Conservation (phyloP, 176 grass and related monocot genomes). For the Phoenix roebelenii region DNA sequence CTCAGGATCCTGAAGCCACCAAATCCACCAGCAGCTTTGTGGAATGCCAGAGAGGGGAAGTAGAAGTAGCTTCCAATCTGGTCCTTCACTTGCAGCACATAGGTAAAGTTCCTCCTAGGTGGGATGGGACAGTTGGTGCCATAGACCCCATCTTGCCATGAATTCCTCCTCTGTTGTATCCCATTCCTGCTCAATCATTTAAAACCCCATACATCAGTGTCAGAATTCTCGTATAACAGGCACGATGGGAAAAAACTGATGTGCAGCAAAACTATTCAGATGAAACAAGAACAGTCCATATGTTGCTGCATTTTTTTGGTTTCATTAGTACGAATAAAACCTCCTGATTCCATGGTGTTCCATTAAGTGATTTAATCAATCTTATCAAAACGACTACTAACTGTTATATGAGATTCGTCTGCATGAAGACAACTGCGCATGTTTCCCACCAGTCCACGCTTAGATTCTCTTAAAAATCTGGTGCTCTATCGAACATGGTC, state of each 20-base stretch:
- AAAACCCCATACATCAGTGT: not conserved
- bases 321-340: too few relatives aligned
- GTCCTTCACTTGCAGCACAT: conserved; percentile 79
- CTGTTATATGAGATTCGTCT: too few relatives aligned
- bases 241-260: not conserved
- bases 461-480: too few relatives aligned
- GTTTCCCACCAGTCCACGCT: too few relatives aligned
- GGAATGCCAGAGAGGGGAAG: conserved; percentile 89
- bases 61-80: conserved; percentile 95
- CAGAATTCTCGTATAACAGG: not conserved
- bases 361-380: too few relatives aligned
- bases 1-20: conserved; percentile 80
- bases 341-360: too few relatives aligned
- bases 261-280: not conserved
- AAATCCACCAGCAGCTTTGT: conserved; percentile 87
- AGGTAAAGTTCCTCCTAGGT: conserved; percentile 75
- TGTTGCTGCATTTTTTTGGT: too few relatives aligned
- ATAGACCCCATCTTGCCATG: conserved; percentile 72
- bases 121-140: conserved; percentile 94
- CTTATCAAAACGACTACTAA: too few relatives aligned
- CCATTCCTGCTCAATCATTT: conserved; percentile 46
- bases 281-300: too few relatives aligned
- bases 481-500: too few relatives aligned
- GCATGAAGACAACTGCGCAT: too few relatives aligned
- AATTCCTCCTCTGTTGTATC: conserved; percentile 78